Conservation (phyloP, 202 grass and related monocot genomes). For the Miscanthus sacchariflorus region DNA sequence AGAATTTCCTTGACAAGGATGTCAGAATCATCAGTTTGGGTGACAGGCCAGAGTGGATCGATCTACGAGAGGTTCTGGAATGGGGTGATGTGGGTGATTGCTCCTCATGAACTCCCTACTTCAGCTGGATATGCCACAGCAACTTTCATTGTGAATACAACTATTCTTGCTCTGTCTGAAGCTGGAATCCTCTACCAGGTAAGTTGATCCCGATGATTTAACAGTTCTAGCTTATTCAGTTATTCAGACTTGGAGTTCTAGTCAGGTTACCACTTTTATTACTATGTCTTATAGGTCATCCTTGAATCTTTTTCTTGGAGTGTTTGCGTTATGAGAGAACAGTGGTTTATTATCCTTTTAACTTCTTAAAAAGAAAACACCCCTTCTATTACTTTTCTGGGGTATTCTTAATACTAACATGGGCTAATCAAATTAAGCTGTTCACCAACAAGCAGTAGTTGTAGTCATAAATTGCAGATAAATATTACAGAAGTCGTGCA, state of each 20-base stretch:
- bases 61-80: slow-evolving; percentile 99
- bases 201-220: slow-evolving; percentile 40
- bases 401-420: slow-evolving; percentile 7
- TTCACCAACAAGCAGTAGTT: slow-evolving; percentile 5
- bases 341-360: background rate
- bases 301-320: slow-evolving; percentile 18
- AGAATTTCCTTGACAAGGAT: slow-evolving; percentile 90
- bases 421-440: background rate
- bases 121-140: slow-evolving; percentile 65
- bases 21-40: slow-evolving; percentile 95
- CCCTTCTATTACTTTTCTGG: background rate
- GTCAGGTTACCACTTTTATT: background rate
- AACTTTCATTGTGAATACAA: slow-evolving; percentile 93
- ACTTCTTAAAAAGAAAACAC: background rate
- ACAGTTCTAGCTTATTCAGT: slow-evolving; percentile 35
- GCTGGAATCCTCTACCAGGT: slow-evolving; percentile 88
- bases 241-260: slow-evolving; percentile 33
- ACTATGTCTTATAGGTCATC: slow-evolving; percentile 1
- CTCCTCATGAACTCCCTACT: slow-evolving; percentile 87
- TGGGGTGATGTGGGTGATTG: slow-evolving; percentile 91
- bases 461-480: slow-evolving; percentile 14
- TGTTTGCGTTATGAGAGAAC: slow-evolving; percentile 3
- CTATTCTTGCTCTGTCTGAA: slow-evolving; percentile 97
- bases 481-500: background rate
- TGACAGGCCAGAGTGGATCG: slow-evolving; percentile 91